A percentile compares a stretch with the other conserved stretches of the same genome.
Evolutionary conservation across 1,284 basidiomycete genomes (phyloP).

Genomic region (Cryptococcus wingfieldii): DNA sequence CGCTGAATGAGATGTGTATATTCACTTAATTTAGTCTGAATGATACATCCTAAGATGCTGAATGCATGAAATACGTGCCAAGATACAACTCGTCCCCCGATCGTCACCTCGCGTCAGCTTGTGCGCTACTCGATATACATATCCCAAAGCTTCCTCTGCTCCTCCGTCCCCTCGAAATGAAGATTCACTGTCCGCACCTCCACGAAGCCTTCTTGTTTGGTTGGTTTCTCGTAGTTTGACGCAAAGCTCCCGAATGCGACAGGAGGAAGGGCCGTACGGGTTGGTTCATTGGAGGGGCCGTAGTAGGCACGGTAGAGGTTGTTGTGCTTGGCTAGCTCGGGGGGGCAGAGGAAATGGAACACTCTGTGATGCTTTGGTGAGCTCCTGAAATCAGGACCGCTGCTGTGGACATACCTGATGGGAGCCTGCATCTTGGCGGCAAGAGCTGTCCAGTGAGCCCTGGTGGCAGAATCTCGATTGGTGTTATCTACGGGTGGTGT

Average conservation of each 20-base stretch:
- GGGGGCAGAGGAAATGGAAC: constrained; percentile 65
- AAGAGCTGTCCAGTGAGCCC: constrained; percentile 64
- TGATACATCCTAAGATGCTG: no score
- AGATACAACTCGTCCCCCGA: no score
- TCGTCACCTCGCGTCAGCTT: neutral
- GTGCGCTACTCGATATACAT: constrained; percentile 32
- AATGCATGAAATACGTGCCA: no score
- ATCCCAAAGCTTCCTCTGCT: constrained; percentile 66
- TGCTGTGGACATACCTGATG: constrained; percentile 53
- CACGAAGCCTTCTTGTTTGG: constrained; percentile 63
- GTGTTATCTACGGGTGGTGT: constrained; percentile 70
- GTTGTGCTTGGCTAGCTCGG: constrained; percentile 82
- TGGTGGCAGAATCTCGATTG: constrained; percentile 66
- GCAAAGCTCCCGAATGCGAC: constrained; percentile 61
- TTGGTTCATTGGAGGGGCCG: constrained; percentile 27
- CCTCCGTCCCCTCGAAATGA: constrained; percentile 68
- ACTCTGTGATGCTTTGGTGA: constrained; percentile 53
- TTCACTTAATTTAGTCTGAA: no score
- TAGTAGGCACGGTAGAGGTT: constrained; percentile 73
- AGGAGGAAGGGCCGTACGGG: constrained; percentile 61
- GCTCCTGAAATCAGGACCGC: neutral
- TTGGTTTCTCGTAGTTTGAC: constrained; percentile 64
- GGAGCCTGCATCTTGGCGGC: constrained; percentile 58
- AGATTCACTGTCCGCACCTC: constrained; percentile 74
- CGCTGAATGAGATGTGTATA: no score